phyloP scores from a whole-genome alignment of 2,329 filamentous ascomycete genomes.

The Cladosporium sp. region DNA sequence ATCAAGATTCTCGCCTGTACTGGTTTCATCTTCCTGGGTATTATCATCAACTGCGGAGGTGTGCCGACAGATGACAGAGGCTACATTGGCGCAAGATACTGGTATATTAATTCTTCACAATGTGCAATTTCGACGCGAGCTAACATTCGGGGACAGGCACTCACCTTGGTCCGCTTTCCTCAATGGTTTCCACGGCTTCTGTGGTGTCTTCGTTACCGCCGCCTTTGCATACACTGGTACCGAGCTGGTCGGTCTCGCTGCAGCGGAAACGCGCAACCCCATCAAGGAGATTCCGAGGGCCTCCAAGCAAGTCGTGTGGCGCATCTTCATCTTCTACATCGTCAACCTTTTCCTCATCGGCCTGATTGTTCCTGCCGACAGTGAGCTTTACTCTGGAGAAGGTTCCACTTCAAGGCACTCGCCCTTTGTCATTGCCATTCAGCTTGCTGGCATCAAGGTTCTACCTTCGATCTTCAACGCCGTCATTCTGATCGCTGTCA shows the following conservation, averaged over 20 bases:
- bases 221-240: slow-evolving; percentile 61
- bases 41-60: slow-evolving; percentile 54
- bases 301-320: slow-evolving; percentile 29
- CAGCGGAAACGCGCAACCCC: slow-evolving; percentile 49
- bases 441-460: slow-evolving; percentile 54
- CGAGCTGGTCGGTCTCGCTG: slow-evolving; percentile 50
- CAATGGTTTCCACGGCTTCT: slow-evolving; percentile 62
- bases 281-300: slow-evolving; percentile 37
- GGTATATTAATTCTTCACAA: slow-evolving; percentile 43
- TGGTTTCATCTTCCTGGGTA: slow-evolving; percentile 61
- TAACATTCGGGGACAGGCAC: background rate
- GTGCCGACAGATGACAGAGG: slow-evolving; percentile 41
- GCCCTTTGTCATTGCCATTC: slow-evolving; percentile 62
- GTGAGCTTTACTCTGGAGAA: slow-evolving; percentile 19
- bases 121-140: background rate
- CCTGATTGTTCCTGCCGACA: slow-evolving; percentile 29
- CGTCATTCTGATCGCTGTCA: slow-evolving; percentile 56
- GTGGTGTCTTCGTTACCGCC: slow-evolving; percentile 59
- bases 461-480: slow-evolving; percentile 63
- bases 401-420: slow-evolving; percentile 38
- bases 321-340: slow-evolving; percentile 30
- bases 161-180: slow-evolving; percentile 32
- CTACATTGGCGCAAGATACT: slow-evolving; percentile 14
- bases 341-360: slow-evolving; percentile 29
- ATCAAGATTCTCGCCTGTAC: slow-evolving; percentile 41